Percentiles rank a stretch among this genome's conserved stretches.
Evolutionary conservation across 257 asterid species (phyloP).

Genomic region (Ajuga chamaepitys): DNA sequence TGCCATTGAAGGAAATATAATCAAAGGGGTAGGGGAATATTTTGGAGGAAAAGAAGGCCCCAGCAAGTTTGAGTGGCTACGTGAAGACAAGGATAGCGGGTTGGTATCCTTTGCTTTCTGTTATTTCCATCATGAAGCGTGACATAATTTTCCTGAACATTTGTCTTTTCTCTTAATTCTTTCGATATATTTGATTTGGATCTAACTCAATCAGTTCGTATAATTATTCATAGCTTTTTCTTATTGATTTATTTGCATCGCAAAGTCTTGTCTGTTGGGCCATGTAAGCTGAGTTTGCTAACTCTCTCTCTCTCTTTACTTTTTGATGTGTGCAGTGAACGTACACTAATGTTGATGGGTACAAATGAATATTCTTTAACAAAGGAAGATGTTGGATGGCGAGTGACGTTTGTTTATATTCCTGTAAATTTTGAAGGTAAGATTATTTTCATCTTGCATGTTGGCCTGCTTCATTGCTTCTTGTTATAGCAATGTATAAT

Average conservation of each 20-base stretch:
- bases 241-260: neutral
- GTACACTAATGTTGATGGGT: slow-evolving; percentile 55
- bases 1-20: slow-evolving; percentile 58
- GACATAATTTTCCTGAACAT: slow-evolving; percentile 11
- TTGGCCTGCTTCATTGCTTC: slow-evolving; percentile 3
- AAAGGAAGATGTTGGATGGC: slow-evolving; percentile 71
- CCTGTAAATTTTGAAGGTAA: slow-evolving; percentile 93
- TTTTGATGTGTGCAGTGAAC: slow-evolving; percentile 56
- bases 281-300: slow-evolving; percentile 11
- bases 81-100: slow-evolving; percentile 75
- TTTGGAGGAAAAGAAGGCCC: slow-evolving; percentile 99
- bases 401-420: slow-evolving; percentile 61
- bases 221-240: neutral
- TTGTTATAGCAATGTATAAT: slow-evolving; percentile 2
- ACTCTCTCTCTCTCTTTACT: slow-evolving; percentile 5
- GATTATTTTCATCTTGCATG: slow-evolving; percentile 16
- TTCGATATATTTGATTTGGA: neutral
- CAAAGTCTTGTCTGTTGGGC: neutral
- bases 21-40: slow-evolving; percentile 74
- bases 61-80: slow-evolving; percentile 92
- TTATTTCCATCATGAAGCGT: slow-evolving; percentile 3
- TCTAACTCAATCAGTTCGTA: slow-evolving; percentile 4
- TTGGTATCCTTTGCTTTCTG: slow-evolving; percentile 34
- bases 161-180: neutral
- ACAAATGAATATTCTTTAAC: slow-evolving; percentile 64